phyloP scores from a whole-genome alignment of 75 land plant species.

The Cryptomeria japonica region DNA sequence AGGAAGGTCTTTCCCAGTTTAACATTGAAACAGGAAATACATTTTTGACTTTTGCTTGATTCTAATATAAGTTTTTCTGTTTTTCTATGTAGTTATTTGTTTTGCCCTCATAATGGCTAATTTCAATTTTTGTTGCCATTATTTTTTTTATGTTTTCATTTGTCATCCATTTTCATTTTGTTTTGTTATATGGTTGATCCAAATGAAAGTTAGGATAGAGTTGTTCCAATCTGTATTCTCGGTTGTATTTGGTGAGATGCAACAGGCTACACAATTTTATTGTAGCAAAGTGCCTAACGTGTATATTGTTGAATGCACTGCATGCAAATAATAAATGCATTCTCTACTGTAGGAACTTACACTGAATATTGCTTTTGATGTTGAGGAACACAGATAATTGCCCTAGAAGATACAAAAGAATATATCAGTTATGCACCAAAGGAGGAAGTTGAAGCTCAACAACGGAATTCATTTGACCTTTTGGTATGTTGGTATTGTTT shows the following conservation, averaged over 20 bases:
- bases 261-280: background rate
- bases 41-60: background rate
- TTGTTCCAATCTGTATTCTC: background rate
- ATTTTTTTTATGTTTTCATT: background rate
- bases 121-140: background rate
- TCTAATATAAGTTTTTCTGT: background rate
- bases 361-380: background rate
- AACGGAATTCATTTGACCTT: conserved; percentile 86
- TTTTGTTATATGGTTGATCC: background rate
- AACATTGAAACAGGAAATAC: background rate
- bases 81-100: background rate
- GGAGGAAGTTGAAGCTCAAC: conserved; percentile 75
- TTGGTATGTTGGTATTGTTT: conserved; percentile 47
- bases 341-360: background rate
- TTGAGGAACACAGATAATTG: conserved; percentile 72
- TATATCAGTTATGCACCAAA: conserved; percentile 78
- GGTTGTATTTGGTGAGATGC: background rate
- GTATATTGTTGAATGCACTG: background rate
- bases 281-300: background rate
- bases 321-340: background rate
- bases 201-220: background rate
- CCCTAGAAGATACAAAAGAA: conserved; percentile 83
- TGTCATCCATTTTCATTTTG: background rate
- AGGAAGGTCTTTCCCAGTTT: background rate
- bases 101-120: background rate